phyloP scores from a whole-genome alignment of 371 early-diverging fungal genomes.

The Mucor velutinosus region DNA sequence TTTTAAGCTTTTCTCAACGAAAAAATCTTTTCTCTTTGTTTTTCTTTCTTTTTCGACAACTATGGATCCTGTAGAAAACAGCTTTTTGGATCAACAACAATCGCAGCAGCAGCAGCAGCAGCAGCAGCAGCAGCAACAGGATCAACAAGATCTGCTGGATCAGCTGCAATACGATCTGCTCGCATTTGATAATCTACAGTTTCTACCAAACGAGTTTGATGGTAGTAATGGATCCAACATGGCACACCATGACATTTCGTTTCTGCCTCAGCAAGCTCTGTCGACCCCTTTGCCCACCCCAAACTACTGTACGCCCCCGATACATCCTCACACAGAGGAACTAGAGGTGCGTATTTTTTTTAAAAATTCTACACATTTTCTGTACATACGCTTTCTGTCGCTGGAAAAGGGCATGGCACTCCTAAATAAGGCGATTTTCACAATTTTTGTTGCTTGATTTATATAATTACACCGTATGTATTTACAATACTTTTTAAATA shows the following conservation, averaged over 20 bases:
- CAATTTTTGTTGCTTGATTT: neutral
- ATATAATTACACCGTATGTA: neutral
- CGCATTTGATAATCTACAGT: neutral
- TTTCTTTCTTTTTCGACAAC: neutral
- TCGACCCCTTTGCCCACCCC: conserved; percentile 14
- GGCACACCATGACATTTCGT: neutral
- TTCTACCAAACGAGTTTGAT: neutral
- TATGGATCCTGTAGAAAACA: neutral
- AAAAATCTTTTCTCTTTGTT: neutral
- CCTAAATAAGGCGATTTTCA: neutral
- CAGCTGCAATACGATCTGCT: neutral
- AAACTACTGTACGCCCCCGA: conserved; percentile 6
- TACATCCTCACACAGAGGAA: conserved; percentile 1
- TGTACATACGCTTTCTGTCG: neutral
- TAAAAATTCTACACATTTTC: neutral
- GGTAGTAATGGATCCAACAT: neutral
- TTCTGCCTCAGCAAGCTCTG: conserved; percentile 2
- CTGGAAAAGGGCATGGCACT: no score
- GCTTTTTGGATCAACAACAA: no score
- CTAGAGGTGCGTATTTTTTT: neutral
- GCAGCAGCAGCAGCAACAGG: neutral
- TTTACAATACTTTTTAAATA: conserved; percentile 14
- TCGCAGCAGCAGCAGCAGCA: neutral
- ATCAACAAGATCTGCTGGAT: neutral
- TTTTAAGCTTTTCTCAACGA: neutral